phyloP scores from a whole-genome alignment of 441 rosid species.

The Theobroma grandiflorum region DNA sequence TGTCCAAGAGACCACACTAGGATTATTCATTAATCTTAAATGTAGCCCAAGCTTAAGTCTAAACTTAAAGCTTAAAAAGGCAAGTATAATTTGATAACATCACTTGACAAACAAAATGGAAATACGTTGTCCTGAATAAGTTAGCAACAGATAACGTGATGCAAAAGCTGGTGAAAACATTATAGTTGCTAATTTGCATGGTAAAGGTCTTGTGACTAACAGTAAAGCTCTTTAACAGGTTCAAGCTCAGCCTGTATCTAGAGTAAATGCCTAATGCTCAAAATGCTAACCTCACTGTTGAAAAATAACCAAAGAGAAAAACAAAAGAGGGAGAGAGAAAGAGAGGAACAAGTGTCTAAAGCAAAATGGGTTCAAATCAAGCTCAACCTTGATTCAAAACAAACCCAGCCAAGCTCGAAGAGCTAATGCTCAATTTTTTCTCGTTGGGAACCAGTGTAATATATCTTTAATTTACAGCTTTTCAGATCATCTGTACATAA shows the following conservation, averaged over 20 bases:
- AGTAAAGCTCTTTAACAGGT: background rate
- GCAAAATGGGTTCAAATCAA: background rate
- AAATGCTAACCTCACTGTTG: background rate
- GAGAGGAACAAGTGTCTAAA: background rate
- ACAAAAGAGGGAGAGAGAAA: background rate
- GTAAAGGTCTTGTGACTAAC: background rate
- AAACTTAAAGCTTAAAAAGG: background rate
- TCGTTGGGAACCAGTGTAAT: too few relatives aligned
- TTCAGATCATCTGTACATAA: background rate
- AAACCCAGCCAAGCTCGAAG: background rate
- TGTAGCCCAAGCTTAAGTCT: background rate
- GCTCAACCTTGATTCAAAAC: background rate
- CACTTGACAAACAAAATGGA: background rate
- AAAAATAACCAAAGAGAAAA: background rate
- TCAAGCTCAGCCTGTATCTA: background rate
- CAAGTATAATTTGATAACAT: background rate
- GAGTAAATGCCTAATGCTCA: background rate
- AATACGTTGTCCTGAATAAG: background rate
- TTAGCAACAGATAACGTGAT: background rate
- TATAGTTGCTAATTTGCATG: background rate
- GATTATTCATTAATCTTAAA: background rate
- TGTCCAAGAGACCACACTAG: background rate
- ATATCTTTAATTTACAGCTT: background rate
- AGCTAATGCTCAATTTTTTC: background rate
- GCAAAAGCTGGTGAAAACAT: background rate